Conservation (phyloP, 371 early-diverging fungal species). For the Conidiobolus coronatus region DNA sequence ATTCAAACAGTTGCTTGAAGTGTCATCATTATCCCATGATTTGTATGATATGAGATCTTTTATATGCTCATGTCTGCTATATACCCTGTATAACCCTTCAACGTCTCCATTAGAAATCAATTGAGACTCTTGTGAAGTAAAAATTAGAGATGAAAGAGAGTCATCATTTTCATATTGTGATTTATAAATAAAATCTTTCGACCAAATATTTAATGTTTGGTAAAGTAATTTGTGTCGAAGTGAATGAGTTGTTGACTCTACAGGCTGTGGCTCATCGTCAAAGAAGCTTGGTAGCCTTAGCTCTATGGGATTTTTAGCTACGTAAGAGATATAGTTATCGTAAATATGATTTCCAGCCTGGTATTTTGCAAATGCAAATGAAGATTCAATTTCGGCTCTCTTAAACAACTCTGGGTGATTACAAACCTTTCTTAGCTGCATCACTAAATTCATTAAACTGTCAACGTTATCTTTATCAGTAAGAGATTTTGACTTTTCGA, state of each 20-base stretch:
- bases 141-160: not conserved
- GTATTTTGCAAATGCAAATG: conserved; percentile 34
- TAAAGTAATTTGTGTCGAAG: not conserved
- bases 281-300: conserved; percentile 16
- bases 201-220: not conserved
- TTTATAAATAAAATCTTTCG: not conserved
- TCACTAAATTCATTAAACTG: conserved; percentile 80
- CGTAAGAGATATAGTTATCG: conserved; percentile 15
- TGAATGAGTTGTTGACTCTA: not conserved
- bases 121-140: not conserved
- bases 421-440: conserved; percentile 97
- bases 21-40: too few species aligned
- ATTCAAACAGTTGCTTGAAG: too few species aligned
- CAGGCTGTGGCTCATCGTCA: conserved; percentile 5
- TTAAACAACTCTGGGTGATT: conserved; percentile 98
- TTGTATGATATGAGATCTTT: too few species aligned
- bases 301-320: conserved; percentile 15
- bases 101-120: not conserved
- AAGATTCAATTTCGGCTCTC: conserved; percentile 59
- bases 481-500: conserved; percentile 43
- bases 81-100: not conserved
- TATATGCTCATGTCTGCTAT: not conserved
- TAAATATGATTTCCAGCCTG: conserved; percentile 3
- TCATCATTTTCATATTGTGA: not conserved
- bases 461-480: conserved; percentile 37